These are phyloP conservation scores for Chytridium lagenaria DNA, from an alignment of 371 early-diverging fungal genomes.

Conservation along the genomic window DNA sequence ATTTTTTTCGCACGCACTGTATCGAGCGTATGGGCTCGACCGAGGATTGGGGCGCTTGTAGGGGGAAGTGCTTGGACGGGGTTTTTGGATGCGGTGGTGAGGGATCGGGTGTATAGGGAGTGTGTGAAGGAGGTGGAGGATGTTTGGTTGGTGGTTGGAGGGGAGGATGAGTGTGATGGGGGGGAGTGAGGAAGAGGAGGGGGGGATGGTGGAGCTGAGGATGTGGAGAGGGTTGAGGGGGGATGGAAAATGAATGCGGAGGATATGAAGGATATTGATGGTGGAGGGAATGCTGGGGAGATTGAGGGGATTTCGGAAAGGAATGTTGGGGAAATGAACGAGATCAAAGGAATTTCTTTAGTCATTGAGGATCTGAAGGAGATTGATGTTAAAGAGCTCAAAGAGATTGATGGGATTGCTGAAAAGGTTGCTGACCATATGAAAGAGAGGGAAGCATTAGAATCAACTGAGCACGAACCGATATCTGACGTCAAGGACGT, in stretches of 20 bases:
- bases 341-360: no score
- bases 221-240: background rate
- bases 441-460: background rate
- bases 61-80: background rate
- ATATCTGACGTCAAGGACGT: background rate
- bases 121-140: conserved; percentile 1
- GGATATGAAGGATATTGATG: background rate
- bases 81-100: conserved; percentile 15
- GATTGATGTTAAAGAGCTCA: background rate
- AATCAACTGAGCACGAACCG: background rate
- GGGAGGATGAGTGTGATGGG: conserved; percentile 12
- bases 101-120: conserved; percentile 4
- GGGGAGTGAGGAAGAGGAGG: no score
- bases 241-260: background rate
- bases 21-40: background rate
- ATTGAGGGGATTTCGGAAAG: background rate
- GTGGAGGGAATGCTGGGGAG: background rate
- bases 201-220: no score
- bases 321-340: background rate
- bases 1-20: background rate
- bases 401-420: background rate
- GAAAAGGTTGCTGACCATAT: background rate
- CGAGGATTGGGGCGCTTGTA: conserved; percentile 1
- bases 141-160: conserved; percentile 13
- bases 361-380: background rate